Conservation (phyloP, 768 basidiomycete genomes). For the Russula earlei region DNA sequence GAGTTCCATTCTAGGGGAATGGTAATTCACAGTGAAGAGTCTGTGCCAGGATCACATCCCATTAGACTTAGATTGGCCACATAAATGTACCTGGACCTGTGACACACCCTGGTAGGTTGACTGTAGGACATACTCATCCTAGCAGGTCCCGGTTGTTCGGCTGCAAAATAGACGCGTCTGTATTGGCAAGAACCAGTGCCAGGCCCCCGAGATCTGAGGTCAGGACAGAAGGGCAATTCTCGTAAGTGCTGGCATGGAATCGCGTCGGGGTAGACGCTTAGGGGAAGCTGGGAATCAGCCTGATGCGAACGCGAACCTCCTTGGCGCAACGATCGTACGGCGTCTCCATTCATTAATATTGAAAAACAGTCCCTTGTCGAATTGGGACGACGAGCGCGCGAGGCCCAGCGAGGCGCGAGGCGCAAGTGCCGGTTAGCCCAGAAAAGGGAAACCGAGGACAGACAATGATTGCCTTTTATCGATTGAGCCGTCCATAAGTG, state of each 20-base stretch:
- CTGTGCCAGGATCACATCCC: background rate
- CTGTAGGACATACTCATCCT: background rate
- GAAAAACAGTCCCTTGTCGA: background rate
- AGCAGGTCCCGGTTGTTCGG: background rate
- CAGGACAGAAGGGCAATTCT: background rate
- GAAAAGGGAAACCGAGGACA: background rate
- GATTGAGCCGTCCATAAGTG: background rate
- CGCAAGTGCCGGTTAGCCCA: background rate
- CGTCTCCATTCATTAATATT: slow-evolving; percentile 7
- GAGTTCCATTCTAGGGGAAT: slow-evolving; percentile 6
- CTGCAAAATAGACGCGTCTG: background rate
- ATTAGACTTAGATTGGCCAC: slow-evolving; percentile 12
- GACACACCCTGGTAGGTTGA: background rate
- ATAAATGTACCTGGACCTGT: slow-evolving; percentile 1
- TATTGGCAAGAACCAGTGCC: background rate
- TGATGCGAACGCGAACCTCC: background rate
- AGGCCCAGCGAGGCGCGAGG: background rate
- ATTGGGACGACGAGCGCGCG: background rate
- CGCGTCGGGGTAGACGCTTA: background rate
- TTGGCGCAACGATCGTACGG: background rate
- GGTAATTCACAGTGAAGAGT: slow-evolving; percentile 11
- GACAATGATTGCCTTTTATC: slow-evolving; percentile 1
- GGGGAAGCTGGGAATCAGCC: slow-evolving; percentile 11
- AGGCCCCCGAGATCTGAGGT: background rate
- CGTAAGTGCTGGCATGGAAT: background rate